phyloP scores from a whole-genome alignment of 2,329 filamentous ascomycete genomes.

The Fusarium sarcochroum region DNA sequence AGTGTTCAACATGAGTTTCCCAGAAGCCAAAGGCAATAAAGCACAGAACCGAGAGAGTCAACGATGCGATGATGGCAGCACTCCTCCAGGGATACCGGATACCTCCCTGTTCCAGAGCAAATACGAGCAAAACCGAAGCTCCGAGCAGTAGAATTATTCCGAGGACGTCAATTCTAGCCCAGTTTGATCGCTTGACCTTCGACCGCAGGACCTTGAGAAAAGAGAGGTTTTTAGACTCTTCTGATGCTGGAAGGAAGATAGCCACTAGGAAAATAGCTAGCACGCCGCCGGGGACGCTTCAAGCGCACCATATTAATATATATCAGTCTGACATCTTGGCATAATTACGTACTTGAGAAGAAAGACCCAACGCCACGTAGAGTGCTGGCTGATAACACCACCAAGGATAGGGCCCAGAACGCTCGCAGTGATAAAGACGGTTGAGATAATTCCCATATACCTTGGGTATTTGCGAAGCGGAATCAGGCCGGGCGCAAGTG shows the following conservation, averaged over 20 bases:
- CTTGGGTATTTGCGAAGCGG: conserved; percentile 10
- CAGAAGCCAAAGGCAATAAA: background rate
- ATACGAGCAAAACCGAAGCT: conserved; percentile 14
- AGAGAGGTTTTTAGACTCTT: conserved; percentile 3
- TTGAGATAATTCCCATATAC: conserved; percentile 18
- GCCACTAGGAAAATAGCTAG: background rate
- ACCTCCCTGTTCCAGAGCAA: conserved; percentile 8
- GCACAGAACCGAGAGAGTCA: background rate
- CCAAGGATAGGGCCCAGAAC: conserved; percentile 8
- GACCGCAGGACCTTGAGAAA: background rate
- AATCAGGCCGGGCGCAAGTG: background rate
- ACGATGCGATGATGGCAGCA: background rate
- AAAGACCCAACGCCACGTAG: conserved; percentile 21
- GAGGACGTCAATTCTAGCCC: conserved; percentile 2
- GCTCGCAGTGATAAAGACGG: conserved; percentile 17
- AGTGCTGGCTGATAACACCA: conserved; percentile 14
- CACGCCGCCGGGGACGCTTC: conserved; percentile 6
- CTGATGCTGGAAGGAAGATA: conserved; percentile 5
- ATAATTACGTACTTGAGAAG: conserved; percentile 9
- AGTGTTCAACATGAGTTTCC: conserved; percentile 2
- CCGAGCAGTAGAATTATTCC: conserved; percentile 5
- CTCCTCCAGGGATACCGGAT: conserved; percentile 9
- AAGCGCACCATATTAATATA: background rate
- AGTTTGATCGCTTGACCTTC: conserved; percentile 3
- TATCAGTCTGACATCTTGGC: too few species aligned